Conservation (phyloP, 345 rosid genomes). For the Angophora floribunda region DNA sequence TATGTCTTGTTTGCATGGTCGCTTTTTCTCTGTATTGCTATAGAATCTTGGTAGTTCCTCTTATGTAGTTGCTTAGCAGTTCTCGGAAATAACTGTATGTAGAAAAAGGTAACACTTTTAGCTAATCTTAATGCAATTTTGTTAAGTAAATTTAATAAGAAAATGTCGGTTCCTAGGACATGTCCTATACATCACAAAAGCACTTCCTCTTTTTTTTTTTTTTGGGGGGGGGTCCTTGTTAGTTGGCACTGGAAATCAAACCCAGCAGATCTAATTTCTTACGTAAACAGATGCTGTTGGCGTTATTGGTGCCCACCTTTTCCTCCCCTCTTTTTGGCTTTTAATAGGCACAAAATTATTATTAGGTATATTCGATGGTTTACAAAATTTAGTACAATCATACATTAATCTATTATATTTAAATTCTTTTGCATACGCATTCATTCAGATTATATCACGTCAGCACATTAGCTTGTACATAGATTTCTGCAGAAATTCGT, state of each 20-base stretch:
- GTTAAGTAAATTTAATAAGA: neutral
- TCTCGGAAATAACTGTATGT: neutral
- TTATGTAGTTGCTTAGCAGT: neutral
- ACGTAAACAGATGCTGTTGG: neutral
- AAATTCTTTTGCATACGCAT: neutral
- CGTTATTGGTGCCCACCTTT: neutral
- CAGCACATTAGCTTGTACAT: neutral
- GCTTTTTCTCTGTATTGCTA: neutral
- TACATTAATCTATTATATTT: neutral
- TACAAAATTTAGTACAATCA: neutral
- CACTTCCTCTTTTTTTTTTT: neutral
- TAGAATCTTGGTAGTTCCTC: neutral
- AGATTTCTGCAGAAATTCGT: neutral
- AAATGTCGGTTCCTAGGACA: neutral
- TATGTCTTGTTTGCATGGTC: neutral
- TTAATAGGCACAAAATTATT: neutral
- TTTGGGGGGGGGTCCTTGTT: neutral
- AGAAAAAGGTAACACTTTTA: neutral
- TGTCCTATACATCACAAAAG: neutral
- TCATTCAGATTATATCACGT: neutral
- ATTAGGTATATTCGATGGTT: neutral
- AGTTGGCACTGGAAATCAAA: neutral
- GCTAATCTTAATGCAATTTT: neutral
- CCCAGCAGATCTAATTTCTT: neutral
- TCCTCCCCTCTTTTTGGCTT: neutral